Evolutionary conservation across 257 asterid genomes (phyloP).

Genomic region (Solanum chmielewskii): DNA sequence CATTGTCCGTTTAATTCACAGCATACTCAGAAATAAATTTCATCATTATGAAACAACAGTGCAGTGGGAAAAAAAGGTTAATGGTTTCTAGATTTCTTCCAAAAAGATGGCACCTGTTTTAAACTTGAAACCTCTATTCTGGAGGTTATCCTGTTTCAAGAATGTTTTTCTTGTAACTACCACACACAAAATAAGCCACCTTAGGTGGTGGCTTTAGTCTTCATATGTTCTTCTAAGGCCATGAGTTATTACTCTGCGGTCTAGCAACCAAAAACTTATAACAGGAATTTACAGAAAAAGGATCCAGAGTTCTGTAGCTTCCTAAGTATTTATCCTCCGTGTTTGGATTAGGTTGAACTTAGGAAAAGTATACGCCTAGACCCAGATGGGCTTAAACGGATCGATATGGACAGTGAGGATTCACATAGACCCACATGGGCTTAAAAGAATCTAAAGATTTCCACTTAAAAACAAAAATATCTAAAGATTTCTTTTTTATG

Average conservation of each 20-base stretch:
- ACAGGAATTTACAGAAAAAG: neutral
- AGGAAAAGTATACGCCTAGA: neutral
- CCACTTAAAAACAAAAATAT: neutral
- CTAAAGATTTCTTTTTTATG: neutral
- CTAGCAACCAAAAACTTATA: neutral
- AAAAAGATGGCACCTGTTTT: neutral
- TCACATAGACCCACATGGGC: neutral
- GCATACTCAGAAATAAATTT: neutral
- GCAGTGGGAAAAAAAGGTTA: neutral
- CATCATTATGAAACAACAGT: neutral
- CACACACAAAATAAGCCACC: neutral
- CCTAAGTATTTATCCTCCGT: neutral
- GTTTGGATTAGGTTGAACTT: neutral
- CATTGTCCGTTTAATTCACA: neutral
- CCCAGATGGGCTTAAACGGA: neutral
- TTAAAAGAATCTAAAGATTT: neutral
- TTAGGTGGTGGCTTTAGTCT: neutral
- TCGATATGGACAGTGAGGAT: neutral
- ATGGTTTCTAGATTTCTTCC: neutral
- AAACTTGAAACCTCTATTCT: neutral
- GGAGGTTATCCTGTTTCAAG: neutral
- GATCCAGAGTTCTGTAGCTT: neutral
- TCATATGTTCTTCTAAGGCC: neutral
- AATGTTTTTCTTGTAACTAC: neutral
- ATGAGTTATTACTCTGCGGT: neutral